Percentiles rank a stretch among this genome's conserved stretches.
These are phyloP conservation scores for Quercus phellos DNA, from an alignment of 331 rosid genomes.

Conservation along the genomic window DNA sequence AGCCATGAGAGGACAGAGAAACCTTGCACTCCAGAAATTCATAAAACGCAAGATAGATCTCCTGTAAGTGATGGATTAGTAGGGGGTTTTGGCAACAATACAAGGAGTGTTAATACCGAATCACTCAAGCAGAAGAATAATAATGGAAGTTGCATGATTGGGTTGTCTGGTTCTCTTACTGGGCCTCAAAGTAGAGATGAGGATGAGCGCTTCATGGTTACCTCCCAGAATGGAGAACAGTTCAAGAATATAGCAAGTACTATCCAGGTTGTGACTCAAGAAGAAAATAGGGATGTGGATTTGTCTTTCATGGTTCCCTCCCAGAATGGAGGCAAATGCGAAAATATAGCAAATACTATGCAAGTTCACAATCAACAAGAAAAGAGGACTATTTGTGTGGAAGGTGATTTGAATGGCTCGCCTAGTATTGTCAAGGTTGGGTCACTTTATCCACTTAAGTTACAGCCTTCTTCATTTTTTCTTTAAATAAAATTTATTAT, in stretches of 20 bases:
- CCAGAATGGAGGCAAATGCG: constrained; percentile 20
- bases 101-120: constrained; percentile 12
- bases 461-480: background rate
- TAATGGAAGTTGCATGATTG: constrained; percentile 7
- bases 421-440: constrained; percentile 34
- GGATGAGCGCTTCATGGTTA: background rate
- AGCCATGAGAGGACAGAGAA: constrained; percentile 21
- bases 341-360: constrained; percentile 9
- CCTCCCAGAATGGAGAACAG: no score
- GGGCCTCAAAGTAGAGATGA: constrained; percentile 21
- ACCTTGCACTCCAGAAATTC: constrained; percentile 5
- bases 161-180: constrained; percentile 6
- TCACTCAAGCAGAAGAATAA: constrained; percentile 26
- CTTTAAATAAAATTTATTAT: background rate
- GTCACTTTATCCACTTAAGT: constrained; percentile 16
- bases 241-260: no score
- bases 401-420: constrained; percentile 32
- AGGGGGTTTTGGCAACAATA: constrained; percentile 14
- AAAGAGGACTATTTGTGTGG: constrained; percentile 13
- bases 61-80: constrained; percentile 13
- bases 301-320: constrained; percentile 16
- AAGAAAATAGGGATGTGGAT: no score
- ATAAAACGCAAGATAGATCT: constrained; percentile 7
- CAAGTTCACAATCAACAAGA: constrained; percentile 30
- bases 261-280: no score